Evolutionary conservation across 1,284 basidiomycete genomes (phyloP).

Genomic region (Boletus putidus): DNA sequence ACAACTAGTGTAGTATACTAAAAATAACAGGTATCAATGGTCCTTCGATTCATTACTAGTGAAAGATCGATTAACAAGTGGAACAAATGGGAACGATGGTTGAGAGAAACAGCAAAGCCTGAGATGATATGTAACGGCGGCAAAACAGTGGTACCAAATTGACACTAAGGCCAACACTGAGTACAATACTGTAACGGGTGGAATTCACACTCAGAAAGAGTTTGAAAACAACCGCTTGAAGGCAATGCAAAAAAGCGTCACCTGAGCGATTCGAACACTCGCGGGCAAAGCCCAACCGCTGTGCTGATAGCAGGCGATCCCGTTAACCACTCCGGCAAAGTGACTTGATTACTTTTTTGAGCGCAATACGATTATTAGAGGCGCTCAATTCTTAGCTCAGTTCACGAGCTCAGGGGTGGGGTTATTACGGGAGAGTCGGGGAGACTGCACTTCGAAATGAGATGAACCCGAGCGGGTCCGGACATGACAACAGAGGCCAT

Average conservation of each 20-base stretch:
- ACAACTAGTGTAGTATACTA: neutral
- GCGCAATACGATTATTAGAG: too few species aligned
- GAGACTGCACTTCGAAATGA: too few species aligned
- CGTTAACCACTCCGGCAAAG: conserved; percentile 92
- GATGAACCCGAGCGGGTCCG: too few species aligned
- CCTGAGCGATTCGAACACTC: conserved; percentile 87
- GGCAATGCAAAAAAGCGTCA: conserved; percentile 54
- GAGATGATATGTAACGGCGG: neutral
- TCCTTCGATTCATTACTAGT: too few species aligned
- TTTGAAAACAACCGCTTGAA: neutral
- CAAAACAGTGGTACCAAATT: too few species aligned
- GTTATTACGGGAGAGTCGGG: too few species aligned
- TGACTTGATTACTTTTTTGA: conserved; percentile 45
- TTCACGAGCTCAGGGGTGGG: too few species aligned
- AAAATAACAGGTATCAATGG: too few species aligned
- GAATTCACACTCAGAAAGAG: too few species aligned
- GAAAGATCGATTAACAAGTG: neutral
- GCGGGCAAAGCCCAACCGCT: conserved; percentile 83
- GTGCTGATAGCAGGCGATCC: conserved; percentile 77
- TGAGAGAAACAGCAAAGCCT: neutral
- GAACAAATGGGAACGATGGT: neutral
- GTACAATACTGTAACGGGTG: too few species aligned
- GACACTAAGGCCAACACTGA: neutral
- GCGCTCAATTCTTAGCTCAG: too few species aligned
- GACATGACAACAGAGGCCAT: neutral